Base-by-base conservation (phyloP, 768 basidiomycete species). In the Rhizopogon vinicolor region DNA sequence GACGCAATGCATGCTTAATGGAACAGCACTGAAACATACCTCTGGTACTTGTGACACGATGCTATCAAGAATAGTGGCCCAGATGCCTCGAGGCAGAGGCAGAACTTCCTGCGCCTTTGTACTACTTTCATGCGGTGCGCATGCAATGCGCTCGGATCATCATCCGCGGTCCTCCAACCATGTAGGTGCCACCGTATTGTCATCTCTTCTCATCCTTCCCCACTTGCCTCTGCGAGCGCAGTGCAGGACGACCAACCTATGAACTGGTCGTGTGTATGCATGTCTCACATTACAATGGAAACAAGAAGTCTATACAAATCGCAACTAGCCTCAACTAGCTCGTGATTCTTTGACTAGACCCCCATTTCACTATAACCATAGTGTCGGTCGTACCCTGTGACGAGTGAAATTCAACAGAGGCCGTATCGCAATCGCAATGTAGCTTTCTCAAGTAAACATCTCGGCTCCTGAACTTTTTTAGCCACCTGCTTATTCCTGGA, bases 111-210 rank as follows among this genome's bases (percentile, higher is more conserved):
- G 9, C 37, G 35, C 51, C 53, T 51, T 33, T 19, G 39, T 42
- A 28, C 22, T 40, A 28, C 44, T 45, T 45, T 37, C 45, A 48
- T 19, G 41, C 10, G 22, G 46, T 35, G 39, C 44, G 52, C 53
- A 40, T 41, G 45, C 42, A 46, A 48, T 33, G 19, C 41, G 43
- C 28, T 14, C 29, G 48, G 54, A 63, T 16, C 18, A 49, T 37
- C 48, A 9, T 18, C 62, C 61, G 58, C 55, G 57, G 58, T 44
- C 3, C 35, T 59, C 53, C 53, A 55, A 61, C 37, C 52, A 39
- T 41, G 45, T 49, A 35, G 13, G 31, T 35, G 46, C 29, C 25
- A 40, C 41, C 25, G 41, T 37, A 33, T 53, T 39, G 6, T 10
- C 50, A 19, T 29, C 13, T 44, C 51, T 54, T 44, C 22, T 29